phyloP scores from a whole-genome alignment of 106 monocot species.

The Apostasia ramifera region DNA sequence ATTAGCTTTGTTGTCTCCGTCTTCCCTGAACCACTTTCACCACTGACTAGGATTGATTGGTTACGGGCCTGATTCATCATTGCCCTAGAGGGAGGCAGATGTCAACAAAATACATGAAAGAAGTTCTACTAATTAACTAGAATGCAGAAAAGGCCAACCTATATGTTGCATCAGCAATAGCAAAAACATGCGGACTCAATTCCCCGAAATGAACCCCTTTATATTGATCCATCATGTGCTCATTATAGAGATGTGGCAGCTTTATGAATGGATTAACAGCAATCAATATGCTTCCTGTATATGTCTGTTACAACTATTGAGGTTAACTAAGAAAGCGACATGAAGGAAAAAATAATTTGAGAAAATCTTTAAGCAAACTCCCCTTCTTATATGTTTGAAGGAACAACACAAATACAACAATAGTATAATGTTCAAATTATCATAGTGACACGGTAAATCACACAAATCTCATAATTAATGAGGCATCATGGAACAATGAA shows the following conservation, averaged over 20 bases:
- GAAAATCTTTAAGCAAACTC: too few species aligned
- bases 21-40: constrained; percentile 81
- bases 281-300: constrained; percentile 78
- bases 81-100: constrained; percentile 30
- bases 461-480: too few species aligned
- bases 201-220: constrained; percentile 65
- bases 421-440: too few species aligned
- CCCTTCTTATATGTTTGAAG: too few species aligned
- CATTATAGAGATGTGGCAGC: constrained; percentile 74
- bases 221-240: constrained; percentile 85
- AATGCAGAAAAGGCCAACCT: constrained; percentile 19
- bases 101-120: not conserved
- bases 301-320: constrained; percentile 41
- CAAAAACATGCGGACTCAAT: constrained; percentile 80
- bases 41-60: constrained; percentile 77
- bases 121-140: not conserved
- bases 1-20: constrained; percentile 76
- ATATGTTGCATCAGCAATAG: constrained; percentile 74
- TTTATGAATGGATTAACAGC: constrained; percentile 76
- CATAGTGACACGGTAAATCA: too few species aligned
- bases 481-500: too few species aligned
- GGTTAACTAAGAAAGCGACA: not conserved
- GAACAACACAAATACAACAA: too few species aligned
- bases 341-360: too few species aligned
- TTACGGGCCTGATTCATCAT: constrained; percentile 56